These are phyloP conservation scores for Xylaria acuta DNA, from an alignment of 495 filamentous ascomycete species.

Conservation along the genomic window DNA sequence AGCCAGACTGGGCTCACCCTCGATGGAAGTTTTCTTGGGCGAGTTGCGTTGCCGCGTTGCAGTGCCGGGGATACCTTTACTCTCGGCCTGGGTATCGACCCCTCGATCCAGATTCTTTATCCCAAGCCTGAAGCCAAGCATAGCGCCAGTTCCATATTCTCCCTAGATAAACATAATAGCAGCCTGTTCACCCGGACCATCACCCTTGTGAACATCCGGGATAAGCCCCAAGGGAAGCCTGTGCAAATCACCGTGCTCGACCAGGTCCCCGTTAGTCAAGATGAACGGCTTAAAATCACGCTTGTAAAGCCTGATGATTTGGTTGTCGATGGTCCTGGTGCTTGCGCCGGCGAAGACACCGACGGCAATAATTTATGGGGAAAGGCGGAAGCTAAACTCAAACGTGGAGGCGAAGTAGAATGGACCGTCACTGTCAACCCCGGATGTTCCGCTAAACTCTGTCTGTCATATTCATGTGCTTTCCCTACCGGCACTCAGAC, in stretches of 20 bases:
- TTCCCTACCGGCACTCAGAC: constrained; percentile 55
- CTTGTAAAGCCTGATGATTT: constrained; percentile 61
- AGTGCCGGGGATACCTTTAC: constrained; percentile 66
- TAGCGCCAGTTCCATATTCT: constrained; percentile 56
- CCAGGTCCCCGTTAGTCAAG: constrained; percentile 71
- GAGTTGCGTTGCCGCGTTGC: constrained; percentile 61
- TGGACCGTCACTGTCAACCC: constrained; percentile 67
- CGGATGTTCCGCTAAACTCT: constrained; percentile 61
- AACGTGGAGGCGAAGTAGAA: constrained; percentile 65
- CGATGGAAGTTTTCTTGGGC: constrained; percentile 72
- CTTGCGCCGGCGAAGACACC: constrained; percentile 46
- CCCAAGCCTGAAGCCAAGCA: constrained; percentile 65
- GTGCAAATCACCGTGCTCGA: constrained; percentile 66
- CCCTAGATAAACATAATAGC: constrained; percentile 31
- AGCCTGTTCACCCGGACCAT: constrained; percentile 61
- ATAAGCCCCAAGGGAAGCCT: constrained; percentile 42
- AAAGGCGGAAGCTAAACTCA: constrained; percentile 53
- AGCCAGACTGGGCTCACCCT: constrained; percentile 69
- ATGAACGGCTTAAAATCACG: constrained; percentile 64
- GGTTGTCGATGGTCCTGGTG: constrained; percentile 48
- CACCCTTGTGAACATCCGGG: constrained; percentile 65
- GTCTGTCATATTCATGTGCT: constrained; percentile 68
- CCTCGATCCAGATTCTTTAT: constrained; percentile 65
- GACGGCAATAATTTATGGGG: constrained; percentile 49
- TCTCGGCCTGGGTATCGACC: constrained; percentile 70